A percentile compares a stretch with the other conserved stretches of the same genome.
Conservation (phyloP, 2,329 filamentous ascomycete species). For the Herpotrichia juniperi region DNA sequence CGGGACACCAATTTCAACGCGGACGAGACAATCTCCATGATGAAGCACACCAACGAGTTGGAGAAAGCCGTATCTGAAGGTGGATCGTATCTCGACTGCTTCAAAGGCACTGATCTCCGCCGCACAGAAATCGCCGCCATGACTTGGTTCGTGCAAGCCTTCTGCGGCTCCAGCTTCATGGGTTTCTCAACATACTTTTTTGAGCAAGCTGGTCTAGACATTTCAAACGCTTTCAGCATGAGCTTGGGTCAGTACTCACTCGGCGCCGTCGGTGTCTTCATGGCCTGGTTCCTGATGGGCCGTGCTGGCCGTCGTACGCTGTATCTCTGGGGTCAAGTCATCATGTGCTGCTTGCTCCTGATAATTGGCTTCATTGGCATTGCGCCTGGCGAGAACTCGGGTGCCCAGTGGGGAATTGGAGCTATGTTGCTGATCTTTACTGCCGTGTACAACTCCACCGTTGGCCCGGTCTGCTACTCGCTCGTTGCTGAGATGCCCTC, state of each 20-base stretch:
- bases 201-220: constrained; percentile 53
- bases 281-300: constrained; percentile 79
- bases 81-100: constrained; percentile 80
- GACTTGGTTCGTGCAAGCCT: constrained; percentile 55
- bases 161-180: constrained; percentile 41
- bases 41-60: constrained; percentile 83
- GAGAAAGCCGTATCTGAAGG: constrained; percentile 72
- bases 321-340: constrained; percentile 71
- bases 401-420: constrained; percentile 53
- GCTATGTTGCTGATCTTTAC: constrained; percentile 50
- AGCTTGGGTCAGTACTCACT: constrained; percentile 63
- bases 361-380: constrained; percentile 82
- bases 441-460: constrained; percentile 81
- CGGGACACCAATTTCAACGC: constrained; percentile 49
- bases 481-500: constrained; percentile 85
- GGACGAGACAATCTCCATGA: constrained; percentile 76
- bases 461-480: constrained; percentile 89
- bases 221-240: constrained; percentile 51
- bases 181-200: constrained; percentile 55
- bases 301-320: constrained; percentile 76
- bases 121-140: constrained; percentile 73
- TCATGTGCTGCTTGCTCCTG: constrained; percentile 68
- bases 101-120: constrained; percentile 78
- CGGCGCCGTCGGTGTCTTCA: constrained; percentile 69
- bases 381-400: constrained; percentile 43